Evolutionary conservation across 2,329 filamentous ascomycete species (phyloP), one percentile per base, ranked within the genome.

Genomic region (Tolypocladium album): DNA sequence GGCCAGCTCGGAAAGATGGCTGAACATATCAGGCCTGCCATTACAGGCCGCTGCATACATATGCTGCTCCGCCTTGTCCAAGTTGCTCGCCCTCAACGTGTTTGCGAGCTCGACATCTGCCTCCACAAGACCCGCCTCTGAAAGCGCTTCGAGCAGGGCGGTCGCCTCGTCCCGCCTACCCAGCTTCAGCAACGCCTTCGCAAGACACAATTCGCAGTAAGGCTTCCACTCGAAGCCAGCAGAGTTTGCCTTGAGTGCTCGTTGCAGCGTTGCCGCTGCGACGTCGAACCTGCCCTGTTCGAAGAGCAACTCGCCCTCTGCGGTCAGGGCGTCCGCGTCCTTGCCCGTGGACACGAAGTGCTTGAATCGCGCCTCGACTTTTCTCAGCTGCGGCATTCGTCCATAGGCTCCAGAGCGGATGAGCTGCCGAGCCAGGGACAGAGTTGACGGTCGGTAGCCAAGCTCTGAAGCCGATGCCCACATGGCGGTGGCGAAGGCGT

Each of bases 251-350:
- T 50, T 58, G 15, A 73, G 65, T 4, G 72, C 72, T 36, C 64
- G 63, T 40, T 65, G 60, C 13, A 72, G 59, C 5, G 63, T 53
- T 20, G 57, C 58, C 31, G 61, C 62, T 5, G 71, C 68, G 11
- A 63, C 65, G 1, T 61, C 59, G 58, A 67, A 68, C 40, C 64
- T 67, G 7, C 66, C 67, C 45, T 65, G 61, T 34, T 57, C 55
- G 56, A 65, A 67, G 15, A 72, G 67, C 34, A 65, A 34, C 58
- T 70, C 67, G 20, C 70, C 75, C 50, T 75, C 68, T 11, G 69
- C 64, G 4, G 70, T 68, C 27, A 76, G 64, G 39, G 73, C 75
- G 53, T 76, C 66, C 4, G 72, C 65, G 43, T 76, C 67, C n/a
- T 64, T 67, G 34, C 66, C 69, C 38, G 62, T 59, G 15, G 64